Evolutionary conservation across 495 filamentous ascomycete species (phyloP).

Genomic region (Articulospora tetracladia): DNA sequence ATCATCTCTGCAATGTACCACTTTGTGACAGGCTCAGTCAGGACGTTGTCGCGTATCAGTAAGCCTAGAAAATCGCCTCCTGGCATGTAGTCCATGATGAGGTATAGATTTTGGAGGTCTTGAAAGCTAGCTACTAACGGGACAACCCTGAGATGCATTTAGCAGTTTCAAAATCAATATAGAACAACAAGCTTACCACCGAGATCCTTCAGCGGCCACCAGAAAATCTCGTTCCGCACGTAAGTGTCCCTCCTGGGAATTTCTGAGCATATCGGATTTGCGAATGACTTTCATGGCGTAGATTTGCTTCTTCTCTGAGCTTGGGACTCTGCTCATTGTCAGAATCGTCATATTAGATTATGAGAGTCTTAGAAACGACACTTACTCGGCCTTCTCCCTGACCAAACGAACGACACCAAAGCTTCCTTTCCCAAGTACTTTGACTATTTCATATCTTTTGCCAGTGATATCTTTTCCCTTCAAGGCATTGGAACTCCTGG

Average conservation of each 20-base stretch:
- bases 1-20: slow-evolving; percentile 97
- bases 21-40: slow-evolving; percentile 70
- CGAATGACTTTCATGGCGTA: slow-evolving; percentile 97
- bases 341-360: background rate
- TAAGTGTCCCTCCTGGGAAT: slow-evolving; percentile 87
- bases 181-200: slow-evolving; percentile 48
- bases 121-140: slow-evolving; percentile 87
- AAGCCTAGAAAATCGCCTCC: slow-evolving; percentile 90
- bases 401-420: slow-evolving; percentile 90
- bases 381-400: slow-evolving; percentile 48
- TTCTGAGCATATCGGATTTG: slow-evolving; percentile 85
- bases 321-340: background rate
- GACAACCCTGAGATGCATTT: slow-evolving; percentile 53
- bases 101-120: slow-evolving; percentile 75
- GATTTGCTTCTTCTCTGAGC: slow-evolving; percentile 46
- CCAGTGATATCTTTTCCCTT: slow-evolving; percentile 33
- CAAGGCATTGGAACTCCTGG: slow-evolving; percentile 28
- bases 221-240: slow-evolving; percentile 90
- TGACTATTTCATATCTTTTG: slow-evolving; percentile 69
- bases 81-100: slow-evolving; percentile 97
- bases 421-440: slow-evolving; percentile 90
- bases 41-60: slow-evolving; percentile 73
- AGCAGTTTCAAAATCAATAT: background rate
- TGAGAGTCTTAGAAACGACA: background rate
- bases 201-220: slow-evolving; percentile 74